These are phyloP conservation scores for Cinchona pubescens DNA, from an alignment of 257 asterid genomes.

Conservation along the genomic window DNA sequence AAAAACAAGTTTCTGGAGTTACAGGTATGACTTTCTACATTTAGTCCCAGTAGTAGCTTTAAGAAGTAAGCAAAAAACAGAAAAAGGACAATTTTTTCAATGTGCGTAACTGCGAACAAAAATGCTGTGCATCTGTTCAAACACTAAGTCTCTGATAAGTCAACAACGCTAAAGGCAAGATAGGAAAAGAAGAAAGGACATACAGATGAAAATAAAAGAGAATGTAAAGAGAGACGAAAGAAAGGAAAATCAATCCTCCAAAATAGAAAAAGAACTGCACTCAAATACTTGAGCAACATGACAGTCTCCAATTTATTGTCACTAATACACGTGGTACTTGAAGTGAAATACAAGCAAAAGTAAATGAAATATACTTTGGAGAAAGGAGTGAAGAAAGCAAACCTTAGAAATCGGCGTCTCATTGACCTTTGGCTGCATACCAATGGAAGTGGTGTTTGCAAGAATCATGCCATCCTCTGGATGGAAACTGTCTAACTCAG, in stretches of 20 bases:
- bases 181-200: background rate
- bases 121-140: background rate
- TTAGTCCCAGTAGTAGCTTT: background rate
- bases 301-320: background rate
- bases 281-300: background rate
- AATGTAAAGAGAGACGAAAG: background rate
- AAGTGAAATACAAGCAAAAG: background rate
- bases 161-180: background rate
- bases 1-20: background rate
- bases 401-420: constrained; percentile 93
- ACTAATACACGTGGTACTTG: background rate
- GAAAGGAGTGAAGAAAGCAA: constrained; percentile 22
- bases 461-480: constrained; percentile 93
- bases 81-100: background rate
- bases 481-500: constrained; percentile 59
- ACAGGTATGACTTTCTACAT: background rate
- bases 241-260: background rate
- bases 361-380: background rate
- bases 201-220: background rate
- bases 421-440: constrained; percentile 93
- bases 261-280: background rate
- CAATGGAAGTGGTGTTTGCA: constrained; percentile 92
- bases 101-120: background rate
- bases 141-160: background rate
- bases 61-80: too few relatives aligned